Conservation (phyloP, 164 flowering plant genomes). For the Aristolochia californica region DNA sequence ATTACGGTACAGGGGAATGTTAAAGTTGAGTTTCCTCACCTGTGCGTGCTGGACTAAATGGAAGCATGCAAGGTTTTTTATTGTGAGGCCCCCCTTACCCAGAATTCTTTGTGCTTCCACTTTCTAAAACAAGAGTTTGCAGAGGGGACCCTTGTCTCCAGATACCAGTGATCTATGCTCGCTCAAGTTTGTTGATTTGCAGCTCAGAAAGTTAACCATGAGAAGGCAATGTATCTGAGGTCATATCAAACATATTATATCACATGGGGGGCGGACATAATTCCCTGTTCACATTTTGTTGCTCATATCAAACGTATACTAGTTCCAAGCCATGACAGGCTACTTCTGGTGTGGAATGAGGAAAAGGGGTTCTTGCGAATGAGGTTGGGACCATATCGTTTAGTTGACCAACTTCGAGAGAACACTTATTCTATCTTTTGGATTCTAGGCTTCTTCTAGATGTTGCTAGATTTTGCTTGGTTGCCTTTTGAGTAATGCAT, state of each 20-base stretch:
- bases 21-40: too few relatives aligned
- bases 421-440: too few relatives aligned
- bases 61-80: too few relatives aligned
- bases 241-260: conserved; percentile 9
- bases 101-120: not conserved
- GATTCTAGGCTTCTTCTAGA: too few relatives aligned
- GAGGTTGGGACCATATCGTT: not conserved
- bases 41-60: too few relatives aligned
- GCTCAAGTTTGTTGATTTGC: too few relatives aligned
- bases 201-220: conserved; percentile 1
- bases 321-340: conserved; percentile 13
- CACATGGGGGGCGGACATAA: conserved; percentile 7
- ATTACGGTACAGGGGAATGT: too few relatives aligned
- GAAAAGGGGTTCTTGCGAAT: not conserved
- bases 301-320: too few relatives aligned
- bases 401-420: too few relatives aligned
- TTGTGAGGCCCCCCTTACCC: not conserved
- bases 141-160: too few relatives aligned
- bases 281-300: not conserved
- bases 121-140: not conserved
- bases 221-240: conserved; percentile 9
- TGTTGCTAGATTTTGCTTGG: not conserved
- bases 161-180: not conserved
- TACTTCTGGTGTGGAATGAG: not conserved
- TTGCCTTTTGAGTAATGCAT: too few relatives aligned